A percentile compares a stretch with the other conserved stretches of the same genome.
Evolutionary conservation across 2,329 filamentous ascomycete species (phyloP).

Genomic region (Fusarium mangiferae): DNA sequence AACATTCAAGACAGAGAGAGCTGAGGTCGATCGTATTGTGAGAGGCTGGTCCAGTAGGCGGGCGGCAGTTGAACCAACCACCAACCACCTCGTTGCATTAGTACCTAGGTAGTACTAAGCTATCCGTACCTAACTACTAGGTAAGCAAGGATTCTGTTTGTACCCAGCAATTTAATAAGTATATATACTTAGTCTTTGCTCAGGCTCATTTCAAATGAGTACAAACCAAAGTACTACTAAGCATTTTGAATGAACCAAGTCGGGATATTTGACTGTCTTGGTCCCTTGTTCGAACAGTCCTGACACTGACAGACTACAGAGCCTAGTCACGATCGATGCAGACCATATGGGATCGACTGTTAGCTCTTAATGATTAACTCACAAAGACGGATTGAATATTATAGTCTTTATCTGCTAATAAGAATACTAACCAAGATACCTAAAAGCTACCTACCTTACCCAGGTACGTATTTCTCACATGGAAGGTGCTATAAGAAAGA

Average conservation of each 20-base stretch:
- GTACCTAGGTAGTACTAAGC: neutral
- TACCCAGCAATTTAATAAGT: neutral
- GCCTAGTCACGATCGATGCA: neutral
- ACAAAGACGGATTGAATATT: neutral
- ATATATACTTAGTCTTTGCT: neutral
- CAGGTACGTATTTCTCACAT: neutral
- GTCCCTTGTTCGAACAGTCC: neutral
- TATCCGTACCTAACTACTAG: no score
- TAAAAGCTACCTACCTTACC: neutral
- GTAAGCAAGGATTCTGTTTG: neutral
- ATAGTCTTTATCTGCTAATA: neutral
- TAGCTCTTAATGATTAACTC: neutral
- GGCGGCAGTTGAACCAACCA: neutral
- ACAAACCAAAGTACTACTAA: neutral
- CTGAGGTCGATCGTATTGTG: constrained; percentile 4
- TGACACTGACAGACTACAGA: neutral
- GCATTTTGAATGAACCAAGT: neutral
- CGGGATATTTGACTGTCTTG: neutral
- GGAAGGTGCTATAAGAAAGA: fast-evolving
- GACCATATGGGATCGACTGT: neutral
- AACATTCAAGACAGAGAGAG: neutral
- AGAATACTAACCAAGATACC: neutral
- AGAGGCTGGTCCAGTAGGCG: constrained; percentile 13
- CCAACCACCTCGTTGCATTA: constrained; percentile 5
- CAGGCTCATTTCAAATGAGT: neutral